Evolutionary conservation across 192 early-diverging fungal species (phyloP).

Genomic region (Coemansia sp.): DNA sequence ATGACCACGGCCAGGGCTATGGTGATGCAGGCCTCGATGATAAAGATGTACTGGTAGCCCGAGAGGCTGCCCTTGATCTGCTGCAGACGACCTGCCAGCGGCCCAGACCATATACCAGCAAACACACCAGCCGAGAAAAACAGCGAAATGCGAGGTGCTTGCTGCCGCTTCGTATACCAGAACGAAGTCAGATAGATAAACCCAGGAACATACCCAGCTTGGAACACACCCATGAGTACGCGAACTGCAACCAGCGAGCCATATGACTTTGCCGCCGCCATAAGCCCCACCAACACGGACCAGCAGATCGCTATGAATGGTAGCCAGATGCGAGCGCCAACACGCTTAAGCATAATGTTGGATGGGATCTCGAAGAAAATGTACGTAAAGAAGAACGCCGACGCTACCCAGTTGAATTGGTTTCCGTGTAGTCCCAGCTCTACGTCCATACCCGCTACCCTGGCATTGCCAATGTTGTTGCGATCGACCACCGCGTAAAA

Average conservation of each 20-base stretch:
- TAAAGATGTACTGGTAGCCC: conserved; percentile 56
- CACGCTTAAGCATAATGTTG: conserved; percentile 55
- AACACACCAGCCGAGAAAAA: conserved; percentile 53
- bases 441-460: conserved; percentile 33
- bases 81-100: conserved; percentile 39
- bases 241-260: conserved; percentile 46
- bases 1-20: conserved; percentile 45
- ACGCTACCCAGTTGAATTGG: conserved; percentile 58
- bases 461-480: conserved; percentile 55
- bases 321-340: conserved; percentile 46
- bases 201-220: conserved; percentile 75
- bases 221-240: conserved; percentile 45
- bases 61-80: conserved; percentile 25
- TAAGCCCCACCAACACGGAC: conserved; percentile 48
- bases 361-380: conserved; percentile 66
- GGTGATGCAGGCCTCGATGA: conserved; percentile 59
- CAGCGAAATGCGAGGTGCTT: conserved; percentile 42
- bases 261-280: conserved; percentile 64
- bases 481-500: conserved; percentile 50
- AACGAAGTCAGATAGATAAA: conserved; percentile 58
- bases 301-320: conserved; percentile 47
- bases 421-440: conserved; percentile 34
- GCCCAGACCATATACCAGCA: conserved; percentile 53
- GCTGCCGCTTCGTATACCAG: conserved; percentile 55
- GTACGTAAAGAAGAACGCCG: conserved; percentile 63